Conservation (phyloP, 345 rosid species). For the Citrus reticulata region DNA sequence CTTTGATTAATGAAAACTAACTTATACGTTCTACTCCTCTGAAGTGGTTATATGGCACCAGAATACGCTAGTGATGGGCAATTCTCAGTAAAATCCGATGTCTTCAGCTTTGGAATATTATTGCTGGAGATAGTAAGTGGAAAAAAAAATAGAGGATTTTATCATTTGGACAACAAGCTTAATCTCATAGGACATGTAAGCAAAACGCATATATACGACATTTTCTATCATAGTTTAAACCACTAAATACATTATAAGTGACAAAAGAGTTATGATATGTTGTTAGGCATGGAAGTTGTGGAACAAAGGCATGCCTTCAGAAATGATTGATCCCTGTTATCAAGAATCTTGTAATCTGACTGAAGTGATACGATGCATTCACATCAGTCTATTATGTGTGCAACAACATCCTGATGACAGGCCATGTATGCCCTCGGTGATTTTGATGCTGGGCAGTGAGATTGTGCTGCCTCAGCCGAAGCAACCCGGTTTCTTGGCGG, state of each 20-base stretch:
- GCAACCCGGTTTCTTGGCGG: conserved; percentile 37
- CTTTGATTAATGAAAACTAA: not conserved
- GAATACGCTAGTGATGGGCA: conserved; percentile 37
- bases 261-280: not conserved
- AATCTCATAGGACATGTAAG: conserved; percentile 31
- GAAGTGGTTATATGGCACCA: conserved; percentile 40
- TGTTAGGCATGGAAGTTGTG: conserved; percentile 42
- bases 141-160: conserved; percentile 28
- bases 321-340: conserved; percentile 15
- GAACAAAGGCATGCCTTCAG: conserved; percentile 27
- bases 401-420: conserved; percentile 38
- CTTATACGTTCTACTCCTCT: not conserved
- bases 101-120: conserved; percentile 37
- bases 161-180: conserved; percentile 13
- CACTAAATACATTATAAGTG: not conserved
- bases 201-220: not conserved
- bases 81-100: conserved; percentile 40
- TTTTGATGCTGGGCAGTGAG: conserved; percentile 33
- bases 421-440: conserved; percentile 35
- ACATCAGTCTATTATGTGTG: conserved; percentile 41
- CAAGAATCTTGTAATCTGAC: not conserved
- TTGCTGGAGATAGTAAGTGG: conserved; percentile 36
- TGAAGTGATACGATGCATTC: conserved; percentile 32
- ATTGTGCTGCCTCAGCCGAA: conserved; percentile 25
- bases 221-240: not conserved